phyloP scores from a whole-genome alignment of 768 basidiomycete genomes.

The Boletus tomentosulus region DNA sequence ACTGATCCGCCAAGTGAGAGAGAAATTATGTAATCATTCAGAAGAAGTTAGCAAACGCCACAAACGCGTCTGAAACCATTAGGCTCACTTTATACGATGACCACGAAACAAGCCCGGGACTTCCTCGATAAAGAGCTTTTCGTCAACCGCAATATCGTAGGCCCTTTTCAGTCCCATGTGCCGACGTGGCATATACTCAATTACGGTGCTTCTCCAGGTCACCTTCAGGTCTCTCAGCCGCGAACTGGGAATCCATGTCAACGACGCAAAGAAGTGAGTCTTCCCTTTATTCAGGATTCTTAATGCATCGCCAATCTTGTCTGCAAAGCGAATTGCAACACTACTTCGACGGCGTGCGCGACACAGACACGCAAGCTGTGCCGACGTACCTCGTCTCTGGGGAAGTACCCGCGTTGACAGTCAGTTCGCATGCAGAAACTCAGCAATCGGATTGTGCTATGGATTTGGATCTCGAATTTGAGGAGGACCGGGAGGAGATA shows the following conservation, averaged over 20 bases:
- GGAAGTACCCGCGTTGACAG: conserved; percentile 32
- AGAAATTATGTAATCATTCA: too few relatives aligned
- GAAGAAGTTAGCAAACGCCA: background rate
- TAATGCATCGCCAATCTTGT: background rate
- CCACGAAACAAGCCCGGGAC: conserved; percentile 31
- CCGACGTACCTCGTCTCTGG: conserved; percentile 78
- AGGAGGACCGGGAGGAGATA: conserved; percentile 37
- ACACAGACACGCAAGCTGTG: conserved; percentile 26
- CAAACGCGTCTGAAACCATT: conserved; percentile 7
- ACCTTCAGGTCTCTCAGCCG: conserved; percentile 77
- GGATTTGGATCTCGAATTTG: conserved; percentile 38
- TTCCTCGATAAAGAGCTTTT: conserved; percentile 46
- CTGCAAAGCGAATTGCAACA: conserved; percentile 54
- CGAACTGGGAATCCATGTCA: conserved; percentile 67
- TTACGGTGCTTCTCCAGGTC: conserved; percentile 43
- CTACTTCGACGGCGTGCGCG: conserved; percentile 46
- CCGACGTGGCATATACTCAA: background rate
- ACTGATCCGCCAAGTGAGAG: too few relatives aligned
- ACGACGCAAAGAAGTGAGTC: conserved; percentile 68
- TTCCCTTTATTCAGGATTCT: background rate
- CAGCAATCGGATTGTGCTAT: conserved; percentile 14
- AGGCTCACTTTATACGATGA: conserved; percentile 14
- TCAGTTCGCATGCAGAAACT: background rate
- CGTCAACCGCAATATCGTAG: conserved; percentile 41
- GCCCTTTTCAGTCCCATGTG: conserved; percentile 5